These are phyloP conservation scores for Avena sativa DNA, from an alignment of 176 grass and related monocot species.

Conservation along the genomic window DNA sequence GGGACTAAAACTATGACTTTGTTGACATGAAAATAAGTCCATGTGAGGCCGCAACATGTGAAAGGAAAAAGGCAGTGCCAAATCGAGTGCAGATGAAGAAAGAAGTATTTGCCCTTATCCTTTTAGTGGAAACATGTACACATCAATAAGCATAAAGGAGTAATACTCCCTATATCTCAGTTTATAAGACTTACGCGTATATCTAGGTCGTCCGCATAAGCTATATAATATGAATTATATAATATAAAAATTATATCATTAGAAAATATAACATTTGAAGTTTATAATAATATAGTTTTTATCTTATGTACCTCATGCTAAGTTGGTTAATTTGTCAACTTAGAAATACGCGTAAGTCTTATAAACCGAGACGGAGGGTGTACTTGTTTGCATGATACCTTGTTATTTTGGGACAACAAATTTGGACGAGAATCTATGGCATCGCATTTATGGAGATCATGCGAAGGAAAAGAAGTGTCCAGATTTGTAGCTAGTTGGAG, in stretches of 20 bases:
- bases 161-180: no score
- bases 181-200: no score
- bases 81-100: slow-evolving; percentile 18
- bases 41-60: slow-evolving; percentile 32
- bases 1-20: background rate
- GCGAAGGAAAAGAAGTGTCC: background rate
- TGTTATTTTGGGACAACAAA: background rate
- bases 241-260: no score
- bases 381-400: background rate
- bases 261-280: no score
- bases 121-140: background rate
- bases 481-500: background rate
- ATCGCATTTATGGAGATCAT: slow-evolving; percentile 39
- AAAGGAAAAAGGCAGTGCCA: slow-evolving; percentile 23
- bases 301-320: no score
- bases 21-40: slow-evolving; percentile 21
- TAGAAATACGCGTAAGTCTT: no score
- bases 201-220: no score
- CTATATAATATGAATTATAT: no score
- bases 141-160: background rate
- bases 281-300: no score
- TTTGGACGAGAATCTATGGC: slow-evolving; percentile 22
- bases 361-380: no score
- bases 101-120: background rate
- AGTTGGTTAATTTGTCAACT: no score